Base-by-base conservation (phyloP, 345 rosid species). In the Pistacia vera region DNA sequence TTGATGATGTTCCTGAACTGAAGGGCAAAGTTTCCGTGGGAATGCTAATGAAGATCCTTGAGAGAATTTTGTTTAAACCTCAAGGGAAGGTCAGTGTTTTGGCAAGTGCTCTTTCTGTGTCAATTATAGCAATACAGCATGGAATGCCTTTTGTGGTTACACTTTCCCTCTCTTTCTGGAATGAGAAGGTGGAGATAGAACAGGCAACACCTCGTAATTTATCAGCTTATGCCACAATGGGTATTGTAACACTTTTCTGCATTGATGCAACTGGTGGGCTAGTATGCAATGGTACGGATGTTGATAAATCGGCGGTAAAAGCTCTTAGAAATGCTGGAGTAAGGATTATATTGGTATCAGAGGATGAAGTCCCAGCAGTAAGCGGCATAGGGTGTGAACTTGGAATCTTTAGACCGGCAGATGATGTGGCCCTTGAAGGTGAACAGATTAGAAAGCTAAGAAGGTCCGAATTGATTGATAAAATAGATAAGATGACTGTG, bases 1-100 rank as follows among this genome's bases (percentile, higher is more conserved):
- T 30, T 30, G 33, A 30, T 30, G 33, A 30, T 30, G 33, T 30
- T 30, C 33, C 33, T 30, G 33, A 30, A 30, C 12, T 77, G 57
- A 81, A 81, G 69, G 84, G 76, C 17, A 73, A 70, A 12, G 33
- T 38, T 65, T 54, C 69, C 9, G 58, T 67, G 8, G 65, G 73
- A 35, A 7, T 1, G 56, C n/a, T 67, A 38, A 44, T 80, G 63
- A 67, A 68, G 74, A n/a, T 67, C 22, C 35, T 76, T 48, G 77
- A 66, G 71, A 62, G 58, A 41, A 62, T 72, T 55, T 76, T 80
- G 70, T 30, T 68, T 12, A 68, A 59, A 66, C 80, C 80, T 71
- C 62, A 22, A 49, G 74, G 83, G 60, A 80, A 63, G 28, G 36
- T 80, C 52, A 61, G 22, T 30, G 28, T 71, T 46, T 38, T 80